Conservation (phyloP, 2,329 filamentous ascomycete species). For the Aureobasidium sp. region DNA sequence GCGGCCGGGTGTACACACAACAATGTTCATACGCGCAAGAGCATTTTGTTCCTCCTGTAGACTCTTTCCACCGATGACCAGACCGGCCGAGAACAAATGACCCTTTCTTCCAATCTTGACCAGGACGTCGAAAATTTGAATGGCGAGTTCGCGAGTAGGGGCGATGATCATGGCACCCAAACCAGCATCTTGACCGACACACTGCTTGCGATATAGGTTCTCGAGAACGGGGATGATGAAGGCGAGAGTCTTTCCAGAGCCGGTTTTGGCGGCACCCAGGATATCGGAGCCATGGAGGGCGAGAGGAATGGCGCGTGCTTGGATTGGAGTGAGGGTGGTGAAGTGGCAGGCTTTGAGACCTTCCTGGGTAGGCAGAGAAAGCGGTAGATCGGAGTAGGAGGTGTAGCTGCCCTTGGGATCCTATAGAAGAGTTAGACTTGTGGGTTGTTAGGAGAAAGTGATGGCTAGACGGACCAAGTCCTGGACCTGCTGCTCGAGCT, state of each 20-base stretch:
- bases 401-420: slow-evolving; percentile 54
- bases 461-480: slow-evolving; percentile 28
- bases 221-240: slow-evolving; percentile 90
- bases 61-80: slow-evolving; percentile 90
- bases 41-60: slow-evolving; percentile 80
- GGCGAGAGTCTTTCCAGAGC: slow-evolving; percentile 88
- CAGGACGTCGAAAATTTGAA: slow-evolving; percentile 93
- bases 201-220: slow-evolving; percentile 80
- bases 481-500: slow-evolving; percentile 36
- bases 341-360: slow-evolving; percentile 85
- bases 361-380: slow-evolving; percentile 69
- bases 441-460: neutral
- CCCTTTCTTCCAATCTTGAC: slow-evolving; percentile 76
- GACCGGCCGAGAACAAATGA: slow-evolving; percentile 82
- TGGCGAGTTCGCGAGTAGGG: slow-evolving; percentile 87
- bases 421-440: slow-evolving; percentile 28
- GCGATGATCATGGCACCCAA: slow-evolving; percentile 88
- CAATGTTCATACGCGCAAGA: slow-evolving; percentile 86
- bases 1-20: slow-evolving; percentile 89
- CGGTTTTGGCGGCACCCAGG: slow-evolving; percentile 89
- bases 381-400: slow-evolving; percentile 73
- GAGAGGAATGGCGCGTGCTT: slow-evolving; percentile 78
- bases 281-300: slow-evolving; percentile 82
- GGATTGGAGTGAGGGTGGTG: slow-evolving; percentile 83
- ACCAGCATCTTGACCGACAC: slow-evolving; percentile 78